Conservation (phyloP, 768 basidiomycete species). For the Naganishia friedmannii region DNA sequence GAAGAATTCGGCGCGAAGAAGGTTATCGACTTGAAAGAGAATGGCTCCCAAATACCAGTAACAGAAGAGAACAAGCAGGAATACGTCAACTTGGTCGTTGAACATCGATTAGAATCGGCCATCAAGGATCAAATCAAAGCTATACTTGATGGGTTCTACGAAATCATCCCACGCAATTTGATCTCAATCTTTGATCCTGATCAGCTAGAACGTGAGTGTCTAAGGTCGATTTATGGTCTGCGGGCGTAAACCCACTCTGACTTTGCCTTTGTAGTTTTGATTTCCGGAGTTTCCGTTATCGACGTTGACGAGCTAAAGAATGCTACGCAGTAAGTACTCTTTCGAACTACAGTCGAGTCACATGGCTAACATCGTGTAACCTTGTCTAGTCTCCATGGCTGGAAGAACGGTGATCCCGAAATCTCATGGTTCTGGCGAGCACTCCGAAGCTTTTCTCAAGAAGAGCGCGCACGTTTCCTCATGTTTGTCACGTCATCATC, state of each 20-base stretch:
- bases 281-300: slow-evolving; percentile 86
- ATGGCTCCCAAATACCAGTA: slow-evolving; percentile 77
- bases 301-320: slow-evolving; percentile 78
- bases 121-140: slow-evolving; percentile 95
- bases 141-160: slow-evolving; percentile 86
- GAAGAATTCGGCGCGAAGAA: slow-evolving; percentile 96
- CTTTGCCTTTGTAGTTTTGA: slow-evolving; percentile 40
- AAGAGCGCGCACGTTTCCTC: slow-evolving; percentile 92
- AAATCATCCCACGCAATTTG: slow-evolving; percentile 93
- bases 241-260: background rate
- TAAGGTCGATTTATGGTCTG: background rate
- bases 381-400: slow-evolving; percentile 44
- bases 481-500: slow-evolving; percentile 93
- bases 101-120: slow-evolving; percentile 86
- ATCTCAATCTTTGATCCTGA: slow-evolving; percentile 64
- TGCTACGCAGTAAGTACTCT: slow-evolving; percentile 44
- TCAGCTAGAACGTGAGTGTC: slow-evolving; percentile 46
- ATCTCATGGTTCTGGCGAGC: slow-evolving; percentile 99
- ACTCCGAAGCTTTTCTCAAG: slow-evolving; percentile 91
- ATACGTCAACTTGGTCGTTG: slow-evolving; percentile 91
- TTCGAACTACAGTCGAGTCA: background rate
- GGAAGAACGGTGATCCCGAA: slow-evolving; percentile 67
- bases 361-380: slow-evolving; percentile 51
- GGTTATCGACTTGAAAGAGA: slow-evolving; percentile 79
- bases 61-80: slow-evolving; percentile 96